Percentiles rank a stretch among this genome's conserved stretches.
Evolutionary conservation across 306 rosid species (phyloP).

Genomic region (Arachis stenosperma): DNA sequence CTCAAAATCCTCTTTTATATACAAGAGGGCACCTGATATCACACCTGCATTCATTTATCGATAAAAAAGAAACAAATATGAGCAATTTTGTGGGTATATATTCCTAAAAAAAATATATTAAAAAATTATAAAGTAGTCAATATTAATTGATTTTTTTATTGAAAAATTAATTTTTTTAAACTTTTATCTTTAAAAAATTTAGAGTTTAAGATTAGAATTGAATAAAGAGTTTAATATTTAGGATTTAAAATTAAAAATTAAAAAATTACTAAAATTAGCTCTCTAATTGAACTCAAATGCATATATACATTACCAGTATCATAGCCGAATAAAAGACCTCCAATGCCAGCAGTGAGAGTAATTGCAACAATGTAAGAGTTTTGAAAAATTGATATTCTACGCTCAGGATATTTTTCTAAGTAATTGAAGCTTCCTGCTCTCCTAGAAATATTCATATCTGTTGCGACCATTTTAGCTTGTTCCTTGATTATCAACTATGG

Average conservation of each 20-base stretch:
- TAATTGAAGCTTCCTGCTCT: slow-evolving; percentile 23
- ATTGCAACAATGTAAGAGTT: slow-evolving; percentile 34
- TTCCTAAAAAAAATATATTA: too few species aligned
- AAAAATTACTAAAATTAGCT: too few species aligned
- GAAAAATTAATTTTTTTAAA: too few species aligned
- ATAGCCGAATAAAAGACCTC: slow-evolving; percentile 43
- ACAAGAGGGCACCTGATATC: slow-evolving; percentile 11
- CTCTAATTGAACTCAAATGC: too few species aligned
- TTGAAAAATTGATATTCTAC: slow-evolving; percentile 18
- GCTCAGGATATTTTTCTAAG: slow-evolving; percentile 33
- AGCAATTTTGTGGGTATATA: neutral
- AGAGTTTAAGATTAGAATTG: too few species aligned
- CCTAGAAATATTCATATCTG: neutral
- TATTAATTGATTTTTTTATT: too few species aligned
- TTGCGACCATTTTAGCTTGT: neutral
- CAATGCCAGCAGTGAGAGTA: slow-evolving; percentile 37
- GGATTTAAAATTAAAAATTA: too few species aligned
- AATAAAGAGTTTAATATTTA: too few species aligned
- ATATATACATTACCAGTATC: slow-evolving; percentile 23
- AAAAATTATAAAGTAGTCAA: too few species aligned
- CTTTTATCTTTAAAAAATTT: too few species aligned
- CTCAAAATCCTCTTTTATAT: too few species aligned
- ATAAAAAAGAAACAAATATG: neutral
- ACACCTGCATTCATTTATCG: slow-evolving; percentile 23
- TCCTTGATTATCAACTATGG: too few species aligned